Evolutionary conservation across 306 rosid genomes (phyloP).

Genomic region (Trifolium dubium): DNA sequence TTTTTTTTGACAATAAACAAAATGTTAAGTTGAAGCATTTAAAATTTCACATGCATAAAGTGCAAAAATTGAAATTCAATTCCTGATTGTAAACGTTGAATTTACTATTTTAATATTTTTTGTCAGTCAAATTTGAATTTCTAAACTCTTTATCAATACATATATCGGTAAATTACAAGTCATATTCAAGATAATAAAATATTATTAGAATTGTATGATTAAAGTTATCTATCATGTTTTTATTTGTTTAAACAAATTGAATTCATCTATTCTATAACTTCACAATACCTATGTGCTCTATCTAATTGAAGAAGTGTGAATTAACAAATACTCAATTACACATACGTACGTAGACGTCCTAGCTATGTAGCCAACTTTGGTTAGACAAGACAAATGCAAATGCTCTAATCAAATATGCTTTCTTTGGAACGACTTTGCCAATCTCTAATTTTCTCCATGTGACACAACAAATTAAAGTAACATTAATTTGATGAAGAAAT

Average conservation of each 20-base stretch:
- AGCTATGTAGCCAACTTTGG: background rate
- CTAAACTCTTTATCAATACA: too few species aligned
- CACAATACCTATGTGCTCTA: background rate
- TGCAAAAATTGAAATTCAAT: too few species aligned
- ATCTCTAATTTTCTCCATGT: slow-evolving; percentile 20
- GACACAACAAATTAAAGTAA: background rate
- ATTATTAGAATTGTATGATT: too few species aligned
- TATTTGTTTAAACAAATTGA: slow-evolving; percentile 14
- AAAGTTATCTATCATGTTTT: too few species aligned
- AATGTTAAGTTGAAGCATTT: too few species aligned
- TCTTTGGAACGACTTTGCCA: background rate
- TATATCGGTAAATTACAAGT: too few species aligned
- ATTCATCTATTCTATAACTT: background rate
- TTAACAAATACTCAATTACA: background rate
- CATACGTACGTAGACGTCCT: background rate
- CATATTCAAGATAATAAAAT: too few species aligned
- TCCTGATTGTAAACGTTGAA: too few species aligned
- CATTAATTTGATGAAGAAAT: slow-evolving; percentile 12
- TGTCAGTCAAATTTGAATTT: too few species aligned
- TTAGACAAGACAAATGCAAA: slow-evolving; percentile 27
- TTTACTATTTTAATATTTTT: too few species aligned
- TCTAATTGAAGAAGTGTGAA: background rate
- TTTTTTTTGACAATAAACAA: too few species aligned
- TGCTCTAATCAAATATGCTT: background rate
- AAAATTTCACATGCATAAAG: too few species aligned